These are phyloP conservation scores for Apiotrichum domesticum DNA, from an alignment of 1,284 basidiomycete genomes.

Conservation along the genomic window DNA sequence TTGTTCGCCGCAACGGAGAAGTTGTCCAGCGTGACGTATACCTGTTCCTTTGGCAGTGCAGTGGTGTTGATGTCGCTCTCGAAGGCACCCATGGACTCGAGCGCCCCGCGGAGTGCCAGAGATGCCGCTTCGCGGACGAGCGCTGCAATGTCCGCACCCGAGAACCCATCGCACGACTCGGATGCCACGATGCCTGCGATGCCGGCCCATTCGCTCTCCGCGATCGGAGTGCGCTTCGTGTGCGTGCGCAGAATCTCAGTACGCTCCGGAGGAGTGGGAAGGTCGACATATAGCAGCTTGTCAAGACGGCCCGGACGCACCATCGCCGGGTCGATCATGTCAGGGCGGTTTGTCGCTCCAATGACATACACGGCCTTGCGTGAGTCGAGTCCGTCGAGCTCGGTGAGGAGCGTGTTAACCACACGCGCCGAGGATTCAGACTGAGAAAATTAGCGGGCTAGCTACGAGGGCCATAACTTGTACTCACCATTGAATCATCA, in stretches of 20 bases:
- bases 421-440: slow-evolving; percentile 95
- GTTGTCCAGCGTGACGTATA: slow-evolving; percentile 56
- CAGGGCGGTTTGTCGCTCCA: slow-evolving; percentile 95
- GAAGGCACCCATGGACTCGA: slow-evolving; percentile 57
- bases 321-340: slow-evolving; percentile 99
- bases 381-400: slow-evolving; percentile 87
- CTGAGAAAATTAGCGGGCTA: slow-evolving; percentile 45
- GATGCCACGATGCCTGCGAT: slow-evolving; percentile 35
- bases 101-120: slow-evolving; percentile 64
- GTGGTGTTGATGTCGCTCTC: slow-evolving; percentile 50
- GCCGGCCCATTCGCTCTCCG: slow-evolving; percentile 39
- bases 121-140: slow-evolving; percentile 87
- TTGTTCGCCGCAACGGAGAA: slow-evolving; percentile 72
- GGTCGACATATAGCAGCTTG: slow-evolving; percentile 92
- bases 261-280: slow-evolving; percentile 71
- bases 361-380: slow-evolving; percentile 92
- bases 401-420: slow-evolving; percentile 93
- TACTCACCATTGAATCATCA: slow-evolving; percentile 76
- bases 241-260: slow-evolving; percentile 75
- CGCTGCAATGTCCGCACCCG: slow-evolving; percentile 81
- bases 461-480: background rate
- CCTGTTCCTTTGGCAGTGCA: slow-evolving; percentile 1
- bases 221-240: slow-evolving; percentile 67
- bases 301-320: slow-evolving; percentile 92
- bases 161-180: slow-evolving; percentile 74